Conservation (phyloP, 2,329 filamentous ascomycete species). For the Xylariaceae sp. region DNA sequence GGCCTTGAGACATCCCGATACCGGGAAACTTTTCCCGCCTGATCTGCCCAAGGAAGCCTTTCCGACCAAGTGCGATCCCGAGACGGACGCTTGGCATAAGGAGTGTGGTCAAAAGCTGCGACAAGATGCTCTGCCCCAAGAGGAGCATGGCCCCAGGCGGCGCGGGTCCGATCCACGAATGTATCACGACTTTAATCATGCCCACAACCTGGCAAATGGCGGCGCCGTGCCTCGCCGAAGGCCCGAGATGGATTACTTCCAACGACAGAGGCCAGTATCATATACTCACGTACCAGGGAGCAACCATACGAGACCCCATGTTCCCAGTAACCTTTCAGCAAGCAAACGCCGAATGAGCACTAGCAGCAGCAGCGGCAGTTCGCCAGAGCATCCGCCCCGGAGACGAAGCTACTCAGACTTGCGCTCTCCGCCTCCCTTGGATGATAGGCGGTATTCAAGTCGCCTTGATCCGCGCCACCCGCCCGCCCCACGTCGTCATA, state of each 20-base stretch:
- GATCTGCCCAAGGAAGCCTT: constrained; percentile 66
- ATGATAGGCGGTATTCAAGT: constrained; percentile 25
- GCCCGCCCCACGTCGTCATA: constrained; percentile 30
- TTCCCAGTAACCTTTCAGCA: constrained; percentile 25
- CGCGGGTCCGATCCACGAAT: constrained; percentile 31
- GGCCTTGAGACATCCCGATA: constrained; percentile 73
- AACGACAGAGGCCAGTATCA: constrained; percentile 40
- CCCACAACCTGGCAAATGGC: constrained; percentile 29
- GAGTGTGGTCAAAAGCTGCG: constrained; percentile 72
- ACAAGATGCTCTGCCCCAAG: constrained; percentile 55
- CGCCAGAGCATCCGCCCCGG: constrained; percentile 46
- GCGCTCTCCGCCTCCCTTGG: constrained; percentile 42
- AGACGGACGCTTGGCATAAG: constrained; percentile 87
- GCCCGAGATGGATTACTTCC: constrained; percentile 41
- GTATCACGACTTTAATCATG: constrained; percentile 37
- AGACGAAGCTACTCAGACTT: constrained; percentile 57
- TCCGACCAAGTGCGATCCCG: constrained; percentile 71
- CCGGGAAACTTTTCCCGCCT: constrained; percentile 67
- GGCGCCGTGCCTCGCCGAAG: constrained; percentile 28
- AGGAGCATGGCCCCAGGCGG: constrained; percentile 34
- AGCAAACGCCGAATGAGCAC: constrained; percentile 31
- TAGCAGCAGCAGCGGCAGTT: constrained; percentile 40
- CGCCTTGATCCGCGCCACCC: constrained; percentile 31
- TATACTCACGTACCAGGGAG: constrained; percentile 34
- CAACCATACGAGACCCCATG: constrained; percentile 29